Evolutionary conservation across 2,329 filamentous ascomycete species (phyloP), one percentile per base, ranked within the genome.

Genomic region (Microcyclospora pomicola): DNA sequence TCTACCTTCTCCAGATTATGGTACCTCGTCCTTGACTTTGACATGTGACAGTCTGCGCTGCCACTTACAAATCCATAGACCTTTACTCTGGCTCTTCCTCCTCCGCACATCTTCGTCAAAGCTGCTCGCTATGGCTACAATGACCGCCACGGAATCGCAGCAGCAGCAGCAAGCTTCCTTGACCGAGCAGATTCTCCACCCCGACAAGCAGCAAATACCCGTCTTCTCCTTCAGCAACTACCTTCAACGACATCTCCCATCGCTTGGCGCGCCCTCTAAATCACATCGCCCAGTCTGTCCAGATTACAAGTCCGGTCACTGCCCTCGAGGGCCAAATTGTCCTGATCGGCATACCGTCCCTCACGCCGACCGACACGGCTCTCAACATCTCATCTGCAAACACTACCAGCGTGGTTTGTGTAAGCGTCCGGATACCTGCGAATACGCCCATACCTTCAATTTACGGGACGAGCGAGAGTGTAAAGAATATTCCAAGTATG

Each of bases 371-470:
- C 48, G 51, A 12, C 49, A 47, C 5, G 53, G 51, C 12, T 53
- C 58, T 40, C 47, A 48, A n/a, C 52, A 57, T 39, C 76, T 96
- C 12, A 88, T 98, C 43, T 98, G 91, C 76, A 98, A 98, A 67
- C 91, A 96, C 70, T 96, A 91, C 79, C 77, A 96, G 55, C 83
- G 92, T 47, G 88, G 87, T 0, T 75, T 98, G 14, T 98, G 91
- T 71, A 98, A 98, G 59, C 96, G 96, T 64, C 91, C 88, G 53
- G 81, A 95, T 56, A 76, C 78, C 49, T 98, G 91, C 76, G 91
- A 98, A 67, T 98, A 96, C 55, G 70, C 96, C 35, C 91, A 98
- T 70, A 91, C 96, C 64, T 98, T 95, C 69, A 96, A 98, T 64
- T 73, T 98, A 50, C 79, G 91, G 46, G 87, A 91, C 62, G 96